phyloP scores from a whole-genome alignment of 2,329 filamentous ascomycete species.

The Pseudovirgaria hyperparasitica region DNA sequence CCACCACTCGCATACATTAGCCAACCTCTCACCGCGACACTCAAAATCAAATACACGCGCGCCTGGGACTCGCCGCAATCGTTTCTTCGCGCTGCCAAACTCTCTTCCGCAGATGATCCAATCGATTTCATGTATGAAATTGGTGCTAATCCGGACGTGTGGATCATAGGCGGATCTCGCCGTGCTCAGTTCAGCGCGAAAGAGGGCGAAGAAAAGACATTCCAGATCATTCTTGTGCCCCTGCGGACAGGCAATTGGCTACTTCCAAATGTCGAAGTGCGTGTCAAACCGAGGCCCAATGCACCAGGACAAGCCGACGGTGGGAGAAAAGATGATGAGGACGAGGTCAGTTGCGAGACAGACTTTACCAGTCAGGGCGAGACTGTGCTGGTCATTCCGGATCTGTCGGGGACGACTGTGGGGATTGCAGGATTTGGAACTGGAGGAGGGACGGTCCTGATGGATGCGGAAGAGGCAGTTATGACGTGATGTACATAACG shows the following conservation, averaged over 20 bases:
- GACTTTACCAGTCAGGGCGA: constrained; percentile 70
- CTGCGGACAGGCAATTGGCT: constrained; percentile 66
- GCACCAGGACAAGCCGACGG: constrained; percentile 8
- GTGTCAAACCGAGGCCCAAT: constrained; percentile 15
- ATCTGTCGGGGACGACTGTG: constrained; percentile 53
- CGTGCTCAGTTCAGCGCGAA: constrained; percentile 59
- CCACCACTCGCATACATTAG: constrained; percentile 44
- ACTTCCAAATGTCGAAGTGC: constrained; percentile 56
- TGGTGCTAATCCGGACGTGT: constrained; percentile 57
- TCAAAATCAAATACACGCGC: constrained; percentile 45
- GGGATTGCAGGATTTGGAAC: constrained; percentile 4
- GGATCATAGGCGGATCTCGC: constrained; percentile 73
- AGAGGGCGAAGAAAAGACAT: constrained; percentile 34
- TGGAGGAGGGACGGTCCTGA: background rate
- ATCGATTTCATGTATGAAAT: constrained; percentile 78
- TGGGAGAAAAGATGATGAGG: constrained; percentile 10
- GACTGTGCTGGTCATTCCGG: constrained; percentile 59
- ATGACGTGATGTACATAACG: background rate
- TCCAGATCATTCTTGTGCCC: constrained; percentile 68
- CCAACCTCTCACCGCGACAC: constrained; percentile 49
- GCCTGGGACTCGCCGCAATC: constrained; percentile 32
- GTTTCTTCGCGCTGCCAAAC: constrained; percentile 14
- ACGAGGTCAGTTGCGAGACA: constrained; percentile 52
- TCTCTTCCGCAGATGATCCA: constrained; percentile 25
- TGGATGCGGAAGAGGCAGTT: background rate